Evolutionary conservation across 805 yeast species (phyloP), one percentile per base, ranked within the genome.

Genomic region (Tetrapisispora namnaoensis): DNA sequence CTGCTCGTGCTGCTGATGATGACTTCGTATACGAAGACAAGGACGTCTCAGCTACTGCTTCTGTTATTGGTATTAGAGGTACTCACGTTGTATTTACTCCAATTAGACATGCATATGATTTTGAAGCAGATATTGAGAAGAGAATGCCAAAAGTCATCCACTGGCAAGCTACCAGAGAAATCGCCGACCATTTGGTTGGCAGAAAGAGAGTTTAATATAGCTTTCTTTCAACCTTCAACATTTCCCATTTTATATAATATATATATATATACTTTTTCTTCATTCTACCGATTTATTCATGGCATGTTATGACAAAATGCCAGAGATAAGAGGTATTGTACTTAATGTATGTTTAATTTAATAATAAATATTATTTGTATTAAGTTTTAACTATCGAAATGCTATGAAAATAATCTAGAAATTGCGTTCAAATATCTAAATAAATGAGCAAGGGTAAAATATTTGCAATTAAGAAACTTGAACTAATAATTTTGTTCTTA

Each of bases 121-220:
- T 72, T 62, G 98, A 93, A 69, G 88, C 98, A 17, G 88, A 86
- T 57, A 65, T 86, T 36, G 73, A 69, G 21, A 78, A 73, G 67
- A 83, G 99, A 74, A 82, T 93, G 78, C 95, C 98, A 59, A 89
- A 86, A 73, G 70, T 73, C 50, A 82, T 89, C 45, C 88, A 85
- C 68, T 93, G 99, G 99, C 72, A 75, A 44, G 73, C 73, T 30
- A 71, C 82, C 46, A 77, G 95, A 61, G 83, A 82, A 45, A 78
- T 86, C 62, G 86, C 91, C 49, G 95, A 89, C 70, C 82, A 81
- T 68, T 72, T 91, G 65, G 95, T 84, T 38, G 93, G 91, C 37
- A 79, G 95, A 68, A 74, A 64, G 57, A 62, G 63, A 56, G 62
- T 62, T 24, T 43, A 43, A 43, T 7, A 1, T 4, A 32, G 11